A percentile compares a stretch with the other conserved stretches of the same genome.
Evolutionary conservation across 1,139 yeast genomes (phyloP).

Genomic region (Chernovozyma aurita): DNA sequence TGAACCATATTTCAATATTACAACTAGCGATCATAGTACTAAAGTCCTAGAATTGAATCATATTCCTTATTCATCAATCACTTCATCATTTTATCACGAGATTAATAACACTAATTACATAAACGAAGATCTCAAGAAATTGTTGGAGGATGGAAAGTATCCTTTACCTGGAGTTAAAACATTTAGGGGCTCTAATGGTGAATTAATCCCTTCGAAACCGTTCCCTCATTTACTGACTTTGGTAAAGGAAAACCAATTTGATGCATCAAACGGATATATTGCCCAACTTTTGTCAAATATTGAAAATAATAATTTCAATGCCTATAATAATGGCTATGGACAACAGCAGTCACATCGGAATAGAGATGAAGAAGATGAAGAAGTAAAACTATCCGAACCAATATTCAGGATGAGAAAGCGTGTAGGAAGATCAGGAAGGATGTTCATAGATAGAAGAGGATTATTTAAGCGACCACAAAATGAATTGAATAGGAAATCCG

Average conservation of each 20-base stretch:
- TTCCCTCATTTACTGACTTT: slow-evolving; percentile 41
- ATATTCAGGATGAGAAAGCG: slow-evolving; percentile 69
- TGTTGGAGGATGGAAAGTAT: slow-evolving; percentile 36
- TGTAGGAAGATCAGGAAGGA: slow-evolving; percentile 65
- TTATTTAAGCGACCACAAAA: slow-evolving; percentile 30
- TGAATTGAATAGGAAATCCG: not conserved
- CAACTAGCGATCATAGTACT: slow-evolving; percentile 45
- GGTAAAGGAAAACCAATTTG: slow-evolving; percentile 24
- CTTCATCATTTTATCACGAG: slow-evolving; percentile 68
- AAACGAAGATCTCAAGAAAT: slow-evolving; percentile 36
- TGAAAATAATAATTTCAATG: slow-evolving; percentile 43
- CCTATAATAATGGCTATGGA: slow-evolving; percentile 42
- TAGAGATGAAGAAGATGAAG: slow-evolving; percentile 17
- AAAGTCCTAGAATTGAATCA: slow-evolving; percentile 52
- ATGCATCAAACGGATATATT: slow-evolving; percentile 29
- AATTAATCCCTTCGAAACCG: slow-evolving; percentile 38
- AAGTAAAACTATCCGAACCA: slow-evolving; percentile 42
- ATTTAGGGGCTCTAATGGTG: slow-evolving; percentile 44
- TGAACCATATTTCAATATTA: slow-evolving; percentile 77
- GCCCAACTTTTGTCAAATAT: slow-evolving; percentile 41
- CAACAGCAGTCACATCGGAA: slow-evolving; percentile 13
- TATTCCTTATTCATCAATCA: slow-evolving; percentile 76
- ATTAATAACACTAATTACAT: slow-evolving; percentile 58
- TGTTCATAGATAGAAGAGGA: slow-evolving; percentile 69
- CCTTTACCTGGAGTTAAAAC: slow-evolving; percentile 43